Base-by-base conservation (phyloP, 805 yeast species). In the Saccharomycopsis schoenii region DNA sequence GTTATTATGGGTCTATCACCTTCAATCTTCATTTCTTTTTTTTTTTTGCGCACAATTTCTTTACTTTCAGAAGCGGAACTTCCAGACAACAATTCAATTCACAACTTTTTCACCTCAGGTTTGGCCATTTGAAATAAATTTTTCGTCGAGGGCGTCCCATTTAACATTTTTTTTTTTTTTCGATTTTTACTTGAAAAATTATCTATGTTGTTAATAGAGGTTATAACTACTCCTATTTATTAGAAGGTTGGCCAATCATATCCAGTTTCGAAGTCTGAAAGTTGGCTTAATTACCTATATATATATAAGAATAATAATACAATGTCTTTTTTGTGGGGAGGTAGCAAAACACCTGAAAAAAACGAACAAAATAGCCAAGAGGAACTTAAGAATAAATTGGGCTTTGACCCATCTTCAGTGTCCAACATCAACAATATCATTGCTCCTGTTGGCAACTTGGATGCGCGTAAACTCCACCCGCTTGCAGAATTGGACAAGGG, bases 401-500 rank as follows among this genome's bases (percentile, higher is more conserved):
- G 89, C 24, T 84, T 86, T 70, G 90, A 86, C 70, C 86, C 90
- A 29, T 71, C 79, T 51, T 78, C 83, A 64, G 84, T 85, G 50
- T 69, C 83, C 24, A 88, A 84, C 69, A 86, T 87, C 19, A 78
- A 86, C 42, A 76, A 78, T 63, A 80, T 86, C 66, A 76, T 88
- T 68, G 77, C 82, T 62, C 62, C 62, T 19, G 52, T 47, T 47
- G 61, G 57, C 11, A 40, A 11, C 21, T 42, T 58, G 15, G 51
- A 51, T 25, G 78, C 92, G 37, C 73, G 86, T 58, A 80, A 80
- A 73, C 79, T 92, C 70, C 97, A 92, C 72, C 97, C 97, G 37
- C 78, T 93, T 71, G 97, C 97, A 1, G 96, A 96, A 15, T 79
- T 92, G 65, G 96, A 89, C 67, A 85, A 85, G 69, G 96, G 91